phyloP scores from a whole-genome alignment of 208 protist genomes.

The Willaertia magna region DNA sequence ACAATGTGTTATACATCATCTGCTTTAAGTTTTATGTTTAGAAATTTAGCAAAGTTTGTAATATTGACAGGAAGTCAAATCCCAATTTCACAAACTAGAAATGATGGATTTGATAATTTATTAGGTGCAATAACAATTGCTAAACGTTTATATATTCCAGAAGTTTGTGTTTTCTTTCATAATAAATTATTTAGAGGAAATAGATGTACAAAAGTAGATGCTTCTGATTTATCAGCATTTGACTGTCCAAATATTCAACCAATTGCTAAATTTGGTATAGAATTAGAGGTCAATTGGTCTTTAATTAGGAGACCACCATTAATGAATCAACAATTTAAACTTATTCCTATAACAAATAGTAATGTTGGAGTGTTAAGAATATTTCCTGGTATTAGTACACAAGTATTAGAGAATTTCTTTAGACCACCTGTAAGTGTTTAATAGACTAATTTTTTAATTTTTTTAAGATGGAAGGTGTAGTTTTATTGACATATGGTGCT shows the following conservation, averaged over 20 bases:
- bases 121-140: conserved; percentile 20
- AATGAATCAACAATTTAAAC: conserved; percentile 27
- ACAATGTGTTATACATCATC: conserved; percentile 91
- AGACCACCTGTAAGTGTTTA: not conserved
- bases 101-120: conserved; percentile 41
- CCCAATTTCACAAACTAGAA: conserved; percentile 65
- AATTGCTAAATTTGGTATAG: conserved; percentile 62
- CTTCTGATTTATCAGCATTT: conserved; percentile 68
- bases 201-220: conserved; percentile 63
- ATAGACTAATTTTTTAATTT: conserved; percentile 13
- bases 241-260: conserved; percentile 58
- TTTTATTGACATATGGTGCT: conserved; percentile 73
- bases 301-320: conserved; percentile 40
- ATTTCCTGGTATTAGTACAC: conserved; percentile 51
- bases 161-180: conserved; percentile 87
- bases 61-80: conserved; percentile 86
- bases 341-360: not conserved
- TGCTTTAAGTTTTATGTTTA: conserved; percentile 84
- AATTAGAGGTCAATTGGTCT: conserved; percentile 39
- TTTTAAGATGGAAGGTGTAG: conserved; percentile 50
- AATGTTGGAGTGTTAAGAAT: conserved; percentile 45
- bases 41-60: conserved; percentile 86
- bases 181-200: conserved; percentile 76
- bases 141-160: conserved; percentile 46
- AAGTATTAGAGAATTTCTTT: conserved; percentile 17